phyloP scores from a whole-genome alignment of 2,329 filamentous ascomycete genomes.

The Amylocarpus encephaloides region DNA sequence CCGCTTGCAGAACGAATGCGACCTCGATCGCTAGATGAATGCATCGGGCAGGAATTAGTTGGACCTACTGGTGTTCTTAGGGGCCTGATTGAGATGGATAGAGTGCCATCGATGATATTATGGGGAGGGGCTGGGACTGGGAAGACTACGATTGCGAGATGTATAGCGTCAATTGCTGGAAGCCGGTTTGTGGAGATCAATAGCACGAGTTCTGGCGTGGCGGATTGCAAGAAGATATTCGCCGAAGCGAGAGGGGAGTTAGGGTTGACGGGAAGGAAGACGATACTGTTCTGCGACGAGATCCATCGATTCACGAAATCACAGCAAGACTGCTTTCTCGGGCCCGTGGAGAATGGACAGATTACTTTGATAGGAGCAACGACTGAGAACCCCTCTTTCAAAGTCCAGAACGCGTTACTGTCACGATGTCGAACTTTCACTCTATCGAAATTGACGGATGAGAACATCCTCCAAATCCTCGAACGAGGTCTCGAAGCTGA shows the following conservation, averaged over 20 bases:
- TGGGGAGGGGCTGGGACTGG: slow-evolving; percentile 81
- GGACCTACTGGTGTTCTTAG: slow-evolving; percentile 78
- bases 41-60: slow-evolving; percentile 89
- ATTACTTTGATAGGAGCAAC: slow-evolving; percentile 92
- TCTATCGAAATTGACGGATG: slow-evolving; percentile 64
- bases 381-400: slow-evolving; percentile 95
- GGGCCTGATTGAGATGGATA: slow-evolving; percentile 75
- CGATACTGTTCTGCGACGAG: slow-evolving; percentile 96
- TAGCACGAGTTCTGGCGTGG: slow-evolving; percentile 80
- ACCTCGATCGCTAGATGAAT: slow-evolving; percentile 70
- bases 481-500: slow-evolving; percentile 66
- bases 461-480: slow-evolving; percentile 68
- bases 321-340: slow-evolving; percentile 92
- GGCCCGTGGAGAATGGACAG: slow-evolving; percentile 83
- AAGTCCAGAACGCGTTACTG: slow-evolving; percentile 79
- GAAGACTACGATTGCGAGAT: slow-evolving; percentile 87
- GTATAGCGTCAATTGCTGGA: slow-evolving; percentile 76
- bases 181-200: slow-evolving; percentile 94
- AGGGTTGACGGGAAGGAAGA: slow-evolving; percentile 75
- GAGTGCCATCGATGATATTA: slow-evolving; percentile 89
- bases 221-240: slow-evolving; percentile 90
- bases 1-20: slow-evolving; percentile 94
- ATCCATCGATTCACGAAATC: slow-evolving; percentile 55
- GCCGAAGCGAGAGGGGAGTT: slow-evolving; percentile 75
- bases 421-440: slow-evolving; percentile 91